Base-by-base conservation (phyloP, 306 rosid species). In the Cucurbita ficifolia region DNA sequence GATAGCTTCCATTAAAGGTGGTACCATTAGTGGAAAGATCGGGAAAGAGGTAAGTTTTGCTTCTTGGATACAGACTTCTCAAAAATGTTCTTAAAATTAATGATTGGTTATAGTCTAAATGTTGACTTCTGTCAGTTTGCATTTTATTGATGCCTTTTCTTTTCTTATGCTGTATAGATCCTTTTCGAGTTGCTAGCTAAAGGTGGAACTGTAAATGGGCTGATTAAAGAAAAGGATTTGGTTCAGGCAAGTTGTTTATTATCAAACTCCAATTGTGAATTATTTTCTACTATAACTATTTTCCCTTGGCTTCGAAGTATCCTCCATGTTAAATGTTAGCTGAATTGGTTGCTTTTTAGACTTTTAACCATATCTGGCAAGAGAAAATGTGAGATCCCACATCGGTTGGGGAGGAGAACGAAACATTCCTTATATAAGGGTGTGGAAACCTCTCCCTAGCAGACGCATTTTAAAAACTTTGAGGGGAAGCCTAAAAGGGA, bases 201-300 rank as follows among this genome's bases (percentile, higher is more conserved):
- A 75, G 98, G 96, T 68, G 99, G 99, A 78, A 91, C 91, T 7
- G 91, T 94, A 24, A 89, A 89, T 85, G 91, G 89, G 59, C 62
- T 94, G 68, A 89, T 90, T 69, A 77, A 82, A 81, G 96, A 87
- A 73, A 94, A 87, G 77, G 89, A 91, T 82, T 86, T 94, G 82
- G 92, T 94, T 85, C 97, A 91, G 97, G 98, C 80, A 81, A 85
- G 89, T 75, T 76, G 12, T 19, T 54, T 4, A 38, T 17, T 45
- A 17, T 70, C 5, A 70, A 29, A 24, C 17, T 35, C 4, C 4
- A 8, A 48, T 70, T 22, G 29, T 33, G 46, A 46, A 45, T 46
- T 43, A 14, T 68, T 42, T 64, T 43, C 8, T n/a, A 63, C 49
- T n/a, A 36, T 36, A 11, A 62, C 5, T 62, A n/a, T 39, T 19